Evolutionary conservation across 192 early-diverging fungal species (phyloP), one percentile per base, ranked within the genome.

Genomic region (Linnemannia schmuckeri): DNA sequence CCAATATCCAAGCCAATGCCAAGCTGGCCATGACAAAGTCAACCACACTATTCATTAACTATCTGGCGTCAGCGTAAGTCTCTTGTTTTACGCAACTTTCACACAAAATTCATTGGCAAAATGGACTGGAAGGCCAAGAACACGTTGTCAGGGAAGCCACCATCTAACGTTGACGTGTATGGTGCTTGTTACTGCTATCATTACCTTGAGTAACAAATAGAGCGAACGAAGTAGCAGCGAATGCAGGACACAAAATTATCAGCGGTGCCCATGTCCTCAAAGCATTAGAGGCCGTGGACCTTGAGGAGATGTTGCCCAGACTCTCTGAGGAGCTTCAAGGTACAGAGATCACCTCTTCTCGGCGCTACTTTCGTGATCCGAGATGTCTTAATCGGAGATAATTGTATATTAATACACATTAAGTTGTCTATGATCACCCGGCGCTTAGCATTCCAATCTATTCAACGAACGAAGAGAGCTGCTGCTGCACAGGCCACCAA

Each of bases 41-140:
- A 35, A 88, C 90, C 15, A 91, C 90, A 0, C 76, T 92, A 4
- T 92, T 92, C 66, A 89, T 92, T 79, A 92, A 89, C 44, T 92
- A 92, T 52, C 74, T 92, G 1, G 80, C 84, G 35, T 82, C 89
- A 17, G 79, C 89, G 91, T 92, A 92, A 41, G 89, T 78, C 2
- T 52, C 49, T 22, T 52, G 5, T 22, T 52, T 12, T 52, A 44
- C 18, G 5, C 49, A 52, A 17, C 20, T 52, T 30, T 68, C 66
- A 33, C 0, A 68, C 33, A 5, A 63, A 7, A 63, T 30, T 10
- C 15, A 10, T 35, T 22, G 4, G 30, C 37, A 7, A 30, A 5
- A 52, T 52, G 49, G 18, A n/a, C 1, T 22, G 18, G 20, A 52
- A 52, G 49, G 1, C 4, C 74, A 33, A 49, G 49, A 6, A 61